These are phyloP conservation scores for Flaveria ramosissima DNA, from an alignment of 129 eudicot species.

Conservation along the genomic window DNA sequence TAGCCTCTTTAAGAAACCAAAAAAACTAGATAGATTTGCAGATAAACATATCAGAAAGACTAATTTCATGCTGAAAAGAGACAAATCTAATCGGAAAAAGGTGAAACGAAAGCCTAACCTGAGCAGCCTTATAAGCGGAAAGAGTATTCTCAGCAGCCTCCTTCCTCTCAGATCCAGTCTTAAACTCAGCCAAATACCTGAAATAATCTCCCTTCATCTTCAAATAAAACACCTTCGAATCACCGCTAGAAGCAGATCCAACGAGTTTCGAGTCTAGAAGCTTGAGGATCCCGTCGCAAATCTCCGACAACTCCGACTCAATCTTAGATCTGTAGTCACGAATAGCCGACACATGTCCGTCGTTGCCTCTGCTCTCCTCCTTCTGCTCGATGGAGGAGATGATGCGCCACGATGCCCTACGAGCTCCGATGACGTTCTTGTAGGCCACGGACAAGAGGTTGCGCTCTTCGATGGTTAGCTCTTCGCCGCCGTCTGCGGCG, in stretches of 20 bases:
- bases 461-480: constrained; percentile 79
- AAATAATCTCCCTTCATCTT: constrained; percentile 93
- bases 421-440: constrained; percentile 88
- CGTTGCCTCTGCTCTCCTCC: constrained; percentile 82
- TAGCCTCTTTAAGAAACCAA: too few relatives aligned
- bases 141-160: constrained; percentile 89
- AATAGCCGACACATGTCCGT: constrained; percentile 65
- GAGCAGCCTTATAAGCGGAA: constrained; percentile 78
- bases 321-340: constrained; percentile 83
- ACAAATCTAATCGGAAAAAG: constrained; percentile 19
- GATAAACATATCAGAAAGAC: too few relatives aligned
- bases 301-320: constrained; percentile 59
- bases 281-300: constrained; percentile 69
- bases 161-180: constrained; percentile 76
- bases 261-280: constrained; percentile 64
- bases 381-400: constrained; percentile 88
- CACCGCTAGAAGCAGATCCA: constrained; percentile 58
- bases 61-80: too few relatives aligned
- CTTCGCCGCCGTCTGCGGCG: constrained; percentile 63
- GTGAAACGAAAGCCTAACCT: constrained; percentile 42
- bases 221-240: constrained; percentile 72
- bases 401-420: constrained; percentile 84
- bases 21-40: too few relatives aligned
- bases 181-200: constrained; percentile 80
- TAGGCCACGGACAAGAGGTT: constrained; percentile 89